Evolutionary conservation across 768 basidiomycete genomes (phyloP).

Genomic region (Amanita phalloides): DNA sequence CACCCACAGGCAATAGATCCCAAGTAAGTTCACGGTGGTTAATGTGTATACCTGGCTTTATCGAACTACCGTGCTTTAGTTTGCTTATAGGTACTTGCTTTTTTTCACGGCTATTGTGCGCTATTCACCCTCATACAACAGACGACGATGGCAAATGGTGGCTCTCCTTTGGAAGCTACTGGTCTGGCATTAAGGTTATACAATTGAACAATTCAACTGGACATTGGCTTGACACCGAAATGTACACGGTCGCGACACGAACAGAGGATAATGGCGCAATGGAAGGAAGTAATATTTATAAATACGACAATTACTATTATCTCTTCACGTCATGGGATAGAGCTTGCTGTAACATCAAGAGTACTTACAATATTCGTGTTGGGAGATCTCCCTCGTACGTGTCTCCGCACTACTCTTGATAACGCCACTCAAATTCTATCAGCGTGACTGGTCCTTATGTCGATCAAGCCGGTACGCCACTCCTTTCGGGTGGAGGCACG

Average conservation of each 20-base stretch:
- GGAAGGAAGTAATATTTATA: constrained; percentile 37
- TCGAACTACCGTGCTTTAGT: background rate
- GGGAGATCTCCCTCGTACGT: constrained; percentile 34
- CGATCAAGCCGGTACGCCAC: constrained; percentile 32
- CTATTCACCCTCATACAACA: too few species aligned
- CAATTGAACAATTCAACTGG: constrained; percentile 31
- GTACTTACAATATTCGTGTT: constrained; percentile 53
- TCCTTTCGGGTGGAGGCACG: constrained; percentile 41
- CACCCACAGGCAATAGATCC: constrained; percentile 38
- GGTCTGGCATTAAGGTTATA: constrained; percentile 32
- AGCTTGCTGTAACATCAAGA: constrained; percentile 37
- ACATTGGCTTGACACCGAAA: constrained; percentile 23
- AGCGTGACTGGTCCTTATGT: constrained; percentile 30
- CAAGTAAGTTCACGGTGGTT: constrained; percentile 23
- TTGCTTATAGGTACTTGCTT: background rate
- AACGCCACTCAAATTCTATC: background rate
- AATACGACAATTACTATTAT: constrained; percentile 36
- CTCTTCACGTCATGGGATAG: constrained; percentile 47
- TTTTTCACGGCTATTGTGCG: too few species aligned
- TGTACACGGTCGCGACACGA: constrained; percentile 25
- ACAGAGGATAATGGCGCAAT: constrained; percentile 33
- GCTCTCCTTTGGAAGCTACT: too few species aligned
- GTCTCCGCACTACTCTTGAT: background rate
- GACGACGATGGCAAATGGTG: too few species aligned
- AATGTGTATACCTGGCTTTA: too few species aligned